Evolutionary conservation across 352 stramenopile genomes (phyloP).

Genomic region (Globisporangium viniferum): DNA sequence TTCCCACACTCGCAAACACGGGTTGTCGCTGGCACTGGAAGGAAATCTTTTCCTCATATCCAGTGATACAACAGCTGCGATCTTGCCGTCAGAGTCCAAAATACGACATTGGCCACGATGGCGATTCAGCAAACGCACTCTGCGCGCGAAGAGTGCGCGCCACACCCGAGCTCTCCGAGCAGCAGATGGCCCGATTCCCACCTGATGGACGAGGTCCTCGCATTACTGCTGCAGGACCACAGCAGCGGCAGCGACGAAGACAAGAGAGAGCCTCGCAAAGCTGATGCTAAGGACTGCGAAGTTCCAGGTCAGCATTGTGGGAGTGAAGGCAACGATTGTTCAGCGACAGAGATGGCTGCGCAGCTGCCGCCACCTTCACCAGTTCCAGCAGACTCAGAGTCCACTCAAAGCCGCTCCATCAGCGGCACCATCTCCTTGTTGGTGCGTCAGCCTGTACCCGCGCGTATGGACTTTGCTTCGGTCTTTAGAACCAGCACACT

Average conservation of each 20-base stretch:
- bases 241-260: constrained; percentile 3
- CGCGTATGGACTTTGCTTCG: neutral
- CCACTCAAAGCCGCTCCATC: too few species aligned
- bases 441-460: neutral
- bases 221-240: neutral
- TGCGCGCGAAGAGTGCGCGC: neutral
- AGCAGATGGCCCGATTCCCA: neutral
- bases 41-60: too few species aligned
- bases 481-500: neutral
- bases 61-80: too few species aligned
- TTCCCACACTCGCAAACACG: too few species aligned
- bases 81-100: too few species aligned
- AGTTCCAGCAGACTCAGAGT: neutral
- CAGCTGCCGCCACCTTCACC: neutral
- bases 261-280: neutral
- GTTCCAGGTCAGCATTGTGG: too few species aligned
- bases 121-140: neutral
- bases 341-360: too few species aligned
- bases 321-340: neutral
- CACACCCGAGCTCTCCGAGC: neutral
- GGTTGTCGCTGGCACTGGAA: too few species aligned
- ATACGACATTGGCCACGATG: neutral
- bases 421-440: neutral
- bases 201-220: constrained; percentile 3
- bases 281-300: neutral